Evolutionary conservation across 2,329 filamentous ascomycete genomes (phyloP), one percentile per base, ranked within the genome.

Genomic region (Fusarium sp.): DNA sequence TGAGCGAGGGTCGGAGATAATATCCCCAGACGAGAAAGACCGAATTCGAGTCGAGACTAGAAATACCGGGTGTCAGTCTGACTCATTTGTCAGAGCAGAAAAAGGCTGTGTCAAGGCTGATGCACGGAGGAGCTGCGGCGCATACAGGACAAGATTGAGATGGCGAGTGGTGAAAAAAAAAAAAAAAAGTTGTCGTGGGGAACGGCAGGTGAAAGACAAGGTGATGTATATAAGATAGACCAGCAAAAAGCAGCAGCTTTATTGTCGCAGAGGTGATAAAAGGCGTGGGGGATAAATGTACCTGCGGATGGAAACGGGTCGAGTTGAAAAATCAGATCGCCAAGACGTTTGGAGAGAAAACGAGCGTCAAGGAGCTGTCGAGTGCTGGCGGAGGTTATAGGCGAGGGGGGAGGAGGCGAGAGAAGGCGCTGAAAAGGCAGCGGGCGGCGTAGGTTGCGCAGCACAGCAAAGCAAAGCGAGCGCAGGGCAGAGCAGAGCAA

Each of bases 1-100:
- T 64, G 65, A 71, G 64, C 56, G 68, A 64, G 37, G 57, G 65
- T 72, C 76, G 77, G 77, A 77, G 75, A 78, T 79, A 78, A 65
- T 54, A 62, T 60, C 67, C 52, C 45, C 61, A 45, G 64, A 52
- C 48, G 62, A 60, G 27, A 77, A 76, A 74, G 65, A 35, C 77
- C 69, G 74, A 71, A 66, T 64, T 56, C 20, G 50, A 72, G 67
- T 56, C 20, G 50, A 72, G 67, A 77, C 77, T 79, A 59, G 52
- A 63, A 48, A 61, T 68, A 64, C 56, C 56, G 67, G 60, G 77
- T 68, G 77, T 79, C 74, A 79, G 77, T 68, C 58, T 72, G 68
- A 68, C 31, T 77, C 71, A 68, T 63, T 63, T 59, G 52, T 13
- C 31, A 57, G 59, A 70, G 52, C 60, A 41, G 7, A 29, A 29